Base-by-base conservation (phyloP, 2,329 filamentous ascomycete species). In the Taxawa tesnikishii region DNA sequence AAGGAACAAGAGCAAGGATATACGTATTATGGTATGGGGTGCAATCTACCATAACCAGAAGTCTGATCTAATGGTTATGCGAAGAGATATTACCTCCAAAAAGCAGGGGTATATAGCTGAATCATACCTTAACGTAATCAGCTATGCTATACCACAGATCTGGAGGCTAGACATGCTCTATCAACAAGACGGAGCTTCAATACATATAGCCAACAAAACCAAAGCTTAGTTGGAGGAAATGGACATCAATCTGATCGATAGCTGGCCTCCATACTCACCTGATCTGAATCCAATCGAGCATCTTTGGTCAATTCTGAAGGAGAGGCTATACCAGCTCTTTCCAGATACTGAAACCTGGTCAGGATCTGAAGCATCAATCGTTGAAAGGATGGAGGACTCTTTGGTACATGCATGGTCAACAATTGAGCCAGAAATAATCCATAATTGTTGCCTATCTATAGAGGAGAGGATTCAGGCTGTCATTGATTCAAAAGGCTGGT, bases 201-300 rank as follows among this genome's bases (percentile, higher is more conserved):
- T 32, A 26, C 12, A 19, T 18, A 33, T 17, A 13, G 24, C 13
- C n/a, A 28, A 15, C 12, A 2, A 10, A 15, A 12, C 16, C 3
- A 33, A 13, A n/a, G n/a, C n/a, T n/a, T n/a, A n/a, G n/a, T n/a
- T n/a, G n/a, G 5, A 33, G 12, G 23, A 19, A 13, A 5, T 28
- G 11, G 3, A n/a, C 10, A 24, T 33, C 10, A 3, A 33, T 26
- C 18, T 4, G n/a, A n/a, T n/a, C n/a, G n/a, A n/a, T n/a, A n/a
- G n/a, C n/a, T n/a, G n/a, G n/a, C n/a, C n/a, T n/a, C 31, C 14
- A 24, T 33, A 29, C 17, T 23, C 13, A 11, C 13, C 10, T 4
- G 31, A 33, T 33, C 27, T 28, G 5, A 29, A 33, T 24, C 18
- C 15, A 29, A 29, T 33, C 25, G 11, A 33, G 26, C 26, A 33